phyloP scores from a whole-genome alignment of 805 yeast genomes.

The Spathaspora hagerdaliae region DNA sequence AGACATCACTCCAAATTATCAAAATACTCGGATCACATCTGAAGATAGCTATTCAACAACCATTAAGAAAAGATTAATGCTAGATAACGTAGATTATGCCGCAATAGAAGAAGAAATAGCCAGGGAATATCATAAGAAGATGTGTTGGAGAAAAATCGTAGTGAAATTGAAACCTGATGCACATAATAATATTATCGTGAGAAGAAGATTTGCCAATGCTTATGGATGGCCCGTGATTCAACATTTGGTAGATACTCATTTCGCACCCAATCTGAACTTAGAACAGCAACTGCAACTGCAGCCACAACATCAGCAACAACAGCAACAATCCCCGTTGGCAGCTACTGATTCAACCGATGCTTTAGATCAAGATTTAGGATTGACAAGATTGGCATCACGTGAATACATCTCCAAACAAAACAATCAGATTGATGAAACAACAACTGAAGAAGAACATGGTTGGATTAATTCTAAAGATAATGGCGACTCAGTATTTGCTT shows the following conservation, averaged over 20 bases:
- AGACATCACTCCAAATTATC: not conserved
- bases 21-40: not conserved
- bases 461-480: slow-evolving; percentile 52
- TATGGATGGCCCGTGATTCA: slow-evolving; percentile 94
- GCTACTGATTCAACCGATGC: slow-evolving; percentile 12
- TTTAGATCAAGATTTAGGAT: slow-evolving; percentile 24
- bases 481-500: slow-evolving; percentile 39
- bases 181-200: slow-evolving; percentile 85
- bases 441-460: slow-evolving; percentile 21
- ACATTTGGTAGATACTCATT: slow-evolving; percentile 71
- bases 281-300: not conserved
- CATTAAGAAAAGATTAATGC: not conserved
- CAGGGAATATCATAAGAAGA: slow-evolving; percentile 75
- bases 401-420: slow-evolving; percentile 34
- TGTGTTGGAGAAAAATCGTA: slow-evolving; percentile 89
- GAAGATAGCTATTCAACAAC: not conserved
- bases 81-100: slow-evolving; percentile 25
- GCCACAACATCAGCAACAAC: too few relatives aligned
- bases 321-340: not conserved
- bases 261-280: slow-evolving; percentile 20
- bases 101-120: slow-evolving; percentile 79
- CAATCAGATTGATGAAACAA: slow-evolving; percentile 25
- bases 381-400: slow-evolving; percentile 27
- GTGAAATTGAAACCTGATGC: slow-evolving; percentile 89
- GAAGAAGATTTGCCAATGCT: slow-evolving; percentile 86